Evolutionary conservation across 371 early-diverging fungal genomes (phyloP), one percentile per base, ranked within the genome.

Genomic region (Choanephora cucurbitarum): DNA sequence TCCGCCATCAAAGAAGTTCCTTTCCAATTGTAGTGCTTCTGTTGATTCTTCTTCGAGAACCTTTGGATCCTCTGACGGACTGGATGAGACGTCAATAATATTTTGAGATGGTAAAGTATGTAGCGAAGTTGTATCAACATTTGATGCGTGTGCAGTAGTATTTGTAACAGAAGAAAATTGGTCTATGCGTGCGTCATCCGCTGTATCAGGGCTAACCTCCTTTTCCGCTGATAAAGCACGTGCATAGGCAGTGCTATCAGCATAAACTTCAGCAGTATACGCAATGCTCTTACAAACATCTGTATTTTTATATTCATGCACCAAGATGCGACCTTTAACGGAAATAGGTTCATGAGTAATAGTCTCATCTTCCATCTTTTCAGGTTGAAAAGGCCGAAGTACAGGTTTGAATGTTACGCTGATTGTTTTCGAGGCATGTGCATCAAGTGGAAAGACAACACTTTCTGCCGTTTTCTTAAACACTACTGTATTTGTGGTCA

Each of bases 281-380:
- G 73, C 58, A 22, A 96, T 86, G 15, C 82, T 74, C 53, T 93
- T 93, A 65, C 87, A 85, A 22, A 88, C 83, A 79, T 96, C 97
- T 9, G 90, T 89, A 70, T 97, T 95, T 66, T 91, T 92, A 61
- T 89, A 89, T 64, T 97, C 95, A 58, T 95, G 92, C 5, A 93
- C 91, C 42, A 83, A 77, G 31, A 92, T 64, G 77, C 79, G 80
- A 2, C 89, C 87, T 42, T 71, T 67, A 6, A 82, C 64, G 31
- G 41, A 55, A 11, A 47, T 56, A 15, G 57, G 44, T 13, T 17
- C 37, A 9, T 14, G 28, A 47, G 40, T 40, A 49, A 3, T 33
- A 19, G 11, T 18, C 19, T 58, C 21, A 14, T 44, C 28, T 18
- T 21, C 15, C 14, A 23, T 21, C n/a, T 28, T 17, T n/a, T 50